Conservation (phyloP, 257 asterid genomes). For the Nemophila menziesii region DNA sequence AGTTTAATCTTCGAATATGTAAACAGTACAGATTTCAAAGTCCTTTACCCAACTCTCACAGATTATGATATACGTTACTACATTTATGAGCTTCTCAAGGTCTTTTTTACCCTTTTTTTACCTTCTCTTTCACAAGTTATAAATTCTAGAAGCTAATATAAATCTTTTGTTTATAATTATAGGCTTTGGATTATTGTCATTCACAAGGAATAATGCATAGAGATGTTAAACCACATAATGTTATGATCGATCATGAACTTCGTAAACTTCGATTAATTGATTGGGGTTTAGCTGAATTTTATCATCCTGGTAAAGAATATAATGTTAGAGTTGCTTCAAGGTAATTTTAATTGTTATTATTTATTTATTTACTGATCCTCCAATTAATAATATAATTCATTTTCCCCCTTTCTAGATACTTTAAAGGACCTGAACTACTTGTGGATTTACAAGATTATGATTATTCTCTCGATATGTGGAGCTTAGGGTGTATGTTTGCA, state of each 20-base stretch:
- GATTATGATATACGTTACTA: constrained; percentile 23
- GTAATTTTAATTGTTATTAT: not conserved
- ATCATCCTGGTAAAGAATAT: constrained; percentile 24
- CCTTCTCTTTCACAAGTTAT: not conserved
- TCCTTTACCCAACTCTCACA: constrained; percentile 17
- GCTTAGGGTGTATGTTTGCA: constrained; percentile 53
- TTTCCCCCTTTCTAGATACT: constrained; percentile 14
- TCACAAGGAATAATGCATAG: constrained; percentile 26
- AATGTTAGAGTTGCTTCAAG: constrained; percentile 24
- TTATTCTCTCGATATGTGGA: constrained; percentile 68
- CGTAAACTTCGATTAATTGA: constrained; percentile 21
- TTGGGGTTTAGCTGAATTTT: constrained; percentile 24
- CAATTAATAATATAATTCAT: not conserved
- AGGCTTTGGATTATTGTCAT: constrained; percentile 25
- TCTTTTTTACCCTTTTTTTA: not conserved
- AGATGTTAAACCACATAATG: constrained; percentile 25
- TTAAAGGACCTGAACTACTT: constrained; percentile 42
- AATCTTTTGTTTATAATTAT: not conserved
- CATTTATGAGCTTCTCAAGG: constrained; percentile 23
- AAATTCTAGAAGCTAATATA: too few species aligned
- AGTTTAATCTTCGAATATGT: constrained; percentile 19
- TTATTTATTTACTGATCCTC: not conserved
- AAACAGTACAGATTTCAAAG: constrained; percentile 20
- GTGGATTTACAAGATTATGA: constrained; percentile 72
- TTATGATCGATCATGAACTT: constrained; percentile 24